Evolutionary conservation across 495 filamentous ascomycete genomes (phyloP), one percentile per base, ranked within the genome.

Genomic region (Xylaria flabelliformis): DNA sequence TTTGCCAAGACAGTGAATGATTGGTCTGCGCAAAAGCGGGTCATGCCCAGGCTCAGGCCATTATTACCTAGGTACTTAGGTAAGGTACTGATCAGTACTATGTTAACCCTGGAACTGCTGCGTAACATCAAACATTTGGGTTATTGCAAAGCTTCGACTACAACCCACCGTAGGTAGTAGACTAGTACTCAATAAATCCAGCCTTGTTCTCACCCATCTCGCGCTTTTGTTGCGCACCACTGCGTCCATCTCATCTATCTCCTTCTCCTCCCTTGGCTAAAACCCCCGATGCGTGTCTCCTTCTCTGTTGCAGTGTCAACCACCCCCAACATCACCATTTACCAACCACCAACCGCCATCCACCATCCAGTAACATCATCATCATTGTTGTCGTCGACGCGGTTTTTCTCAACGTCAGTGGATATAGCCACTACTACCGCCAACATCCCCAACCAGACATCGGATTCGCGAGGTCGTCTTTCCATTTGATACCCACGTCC

Each of bases 121-220:
- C 26, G 26, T 29, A 29, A 46, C 44, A 46, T 46, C 44, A 46
- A 19, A 46, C 44, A 19, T 46, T 6, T 44, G 13, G 51, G 24
- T 55, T 55, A 3, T 55, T 55, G 51, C 51, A 29, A 55, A 55
- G 51, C 51, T 55, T 29, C 51, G 51, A 55, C 51, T 55, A 29
- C 51, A 55, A 29, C 51, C 51, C 51, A 29, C 51, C 51, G 51
- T 55, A 55, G 51, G 51, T 29, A 29, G 26, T 56, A 56, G 58
- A 61, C 58, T 61, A 61, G 32, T 36, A 61, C 61, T 63, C 19
- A 32, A 39, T 36, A 66, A 51, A 50, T 32, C 24, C 46, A 50
- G 64, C 64, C 64, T 66, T 56, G 48, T 50, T n/a, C 21, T 56
- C 32, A 42, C 36, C 19, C n/a, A 64, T 46, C 42, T 26, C n/a